Evolutionary conservation across 805 yeast genomes (phyloP).

Genomic region (Lipomyces kockii): DNA sequence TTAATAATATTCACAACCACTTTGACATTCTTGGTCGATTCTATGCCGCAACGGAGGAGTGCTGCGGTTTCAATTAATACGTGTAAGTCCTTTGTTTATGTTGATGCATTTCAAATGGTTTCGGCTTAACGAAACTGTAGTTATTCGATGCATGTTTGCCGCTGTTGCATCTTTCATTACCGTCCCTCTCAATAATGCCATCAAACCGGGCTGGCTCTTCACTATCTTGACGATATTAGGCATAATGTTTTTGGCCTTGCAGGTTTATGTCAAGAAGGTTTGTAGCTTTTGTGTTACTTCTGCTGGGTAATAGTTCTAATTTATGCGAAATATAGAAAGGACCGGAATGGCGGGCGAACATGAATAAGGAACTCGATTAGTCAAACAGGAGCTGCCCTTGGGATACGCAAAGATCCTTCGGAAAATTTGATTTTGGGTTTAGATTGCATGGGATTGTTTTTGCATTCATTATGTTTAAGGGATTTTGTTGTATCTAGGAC

Average conservation of each 20-base stretch:
- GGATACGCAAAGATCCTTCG: not conserved
- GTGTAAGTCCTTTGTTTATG: conserved; percentile 34
- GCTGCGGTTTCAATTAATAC: conserved; percentile 87
- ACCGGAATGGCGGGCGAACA: conserved; percentile 26
- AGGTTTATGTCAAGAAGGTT: conserved; percentile 30
- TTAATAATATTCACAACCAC: conserved; percentile 85
- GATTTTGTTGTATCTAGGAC: not conserved
- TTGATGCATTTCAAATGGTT: not conserved
- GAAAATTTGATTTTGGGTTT: not conserved
- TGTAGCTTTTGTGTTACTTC: not conserved
- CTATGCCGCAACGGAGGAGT: conserved; percentile 85
- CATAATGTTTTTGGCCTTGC: conserved; percentile 23
- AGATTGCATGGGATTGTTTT: not conserved
- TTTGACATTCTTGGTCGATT: conserved; percentile 78
- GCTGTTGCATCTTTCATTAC: conserved; percentile 76
- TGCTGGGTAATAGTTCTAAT: not conserved
- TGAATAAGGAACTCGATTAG: conserved; percentile 10
- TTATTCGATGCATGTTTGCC: conserved; percentile 73
- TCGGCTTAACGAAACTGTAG: conserved; percentile 3
- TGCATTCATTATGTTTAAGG: not conserved
- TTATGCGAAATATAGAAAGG: conserved; percentile 9
- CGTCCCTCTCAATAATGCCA: conserved; percentile 68
- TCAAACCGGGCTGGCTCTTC: conserved; percentile 73
- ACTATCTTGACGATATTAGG: conserved; percentile 63
- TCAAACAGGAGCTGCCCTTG: not conserved